Percentiles rank a stretch among this genome's conserved stretches.
phyloP scores from a whole-genome alignment of 176 grass and related monocot genomes.

The Chloris gayana region DNA sequence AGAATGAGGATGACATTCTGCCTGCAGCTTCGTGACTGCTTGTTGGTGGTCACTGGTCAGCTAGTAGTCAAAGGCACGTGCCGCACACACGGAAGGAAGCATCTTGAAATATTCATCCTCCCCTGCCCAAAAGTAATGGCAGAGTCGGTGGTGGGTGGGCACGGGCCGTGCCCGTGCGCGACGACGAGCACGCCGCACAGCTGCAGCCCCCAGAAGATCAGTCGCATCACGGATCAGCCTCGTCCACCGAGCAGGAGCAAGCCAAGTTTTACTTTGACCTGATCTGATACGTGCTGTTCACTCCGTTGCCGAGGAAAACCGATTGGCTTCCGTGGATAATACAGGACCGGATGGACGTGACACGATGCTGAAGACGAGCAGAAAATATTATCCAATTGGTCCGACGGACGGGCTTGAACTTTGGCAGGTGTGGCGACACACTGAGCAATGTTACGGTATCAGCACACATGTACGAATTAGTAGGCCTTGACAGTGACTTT shows the following conservation, averaged over 20 bases:
- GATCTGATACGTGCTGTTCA: neutral
- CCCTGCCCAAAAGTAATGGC: neutral
- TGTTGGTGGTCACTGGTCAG: no score
- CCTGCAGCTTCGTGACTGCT: neutral
- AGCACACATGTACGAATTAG: neutral
- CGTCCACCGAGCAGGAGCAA: neutral
- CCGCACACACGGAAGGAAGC: neutral
- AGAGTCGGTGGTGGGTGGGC: neutral
- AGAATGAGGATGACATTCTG: neutral
- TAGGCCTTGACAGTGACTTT: neutral
- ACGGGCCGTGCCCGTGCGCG: neutral
- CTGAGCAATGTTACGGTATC: neutral
- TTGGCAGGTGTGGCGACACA: neutral
- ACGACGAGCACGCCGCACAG: neutral
- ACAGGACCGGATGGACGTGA: neutral
- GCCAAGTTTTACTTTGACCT: constrained; percentile 24
- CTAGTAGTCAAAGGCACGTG: neutral
- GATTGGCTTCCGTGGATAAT: no score
- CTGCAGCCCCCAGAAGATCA: constrained; percentile 8
- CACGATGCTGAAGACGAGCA: neutral
- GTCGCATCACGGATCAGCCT: neutral
- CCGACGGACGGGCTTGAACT: neutral
- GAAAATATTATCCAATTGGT: neutral
- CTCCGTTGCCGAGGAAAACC: neutral
- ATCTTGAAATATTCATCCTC: neutral